Conservation (phyloP, 306 rosid species). For the Vigna hirtella region DNA sequence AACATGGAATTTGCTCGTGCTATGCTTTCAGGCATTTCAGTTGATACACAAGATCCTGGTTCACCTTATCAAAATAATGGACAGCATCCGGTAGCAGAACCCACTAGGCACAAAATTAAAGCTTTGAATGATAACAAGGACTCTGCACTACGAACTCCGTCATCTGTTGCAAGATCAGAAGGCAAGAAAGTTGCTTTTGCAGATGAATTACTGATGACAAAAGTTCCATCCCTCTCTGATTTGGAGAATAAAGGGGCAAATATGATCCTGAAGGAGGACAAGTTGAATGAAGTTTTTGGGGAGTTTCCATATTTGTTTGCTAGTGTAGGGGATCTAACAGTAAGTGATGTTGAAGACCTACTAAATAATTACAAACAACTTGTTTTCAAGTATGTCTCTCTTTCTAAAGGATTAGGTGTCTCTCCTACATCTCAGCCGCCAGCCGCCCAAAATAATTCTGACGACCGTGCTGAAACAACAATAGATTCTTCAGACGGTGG, state of each 20-base stretch:
- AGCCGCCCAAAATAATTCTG: slow-evolving; percentile 51
- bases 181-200: slow-evolving; percentile 51
- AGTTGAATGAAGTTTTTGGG: slow-evolving; percentile 67
- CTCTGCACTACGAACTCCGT: slow-evolving; percentile 45
- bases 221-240: slow-evolving; percentile 85
- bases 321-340: slow-evolving; percentile 71
- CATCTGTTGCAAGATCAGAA: slow-evolving; percentile 57
- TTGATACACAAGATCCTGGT: slow-evolving; percentile 59
- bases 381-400: slow-evolving; percentile 82
- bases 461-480: slow-evolving; percentile 51
- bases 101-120: slow-evolving; percentile 46
- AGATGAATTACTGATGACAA: slow-evolving; percentile 53
- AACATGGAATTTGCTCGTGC: slow-evolving; percentile 94
- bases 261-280: slow-evolving; percentile 74
- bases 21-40: slow-evolving; percentile 81
- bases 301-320: slow-evolving; percentile 87
- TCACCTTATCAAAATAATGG: slow-evolving; percentile 58
- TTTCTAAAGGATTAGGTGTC: slow-evolving; percentile 78
- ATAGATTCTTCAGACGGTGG: slow-evolving; percentile 52
- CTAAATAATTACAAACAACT: slow-evolving; percentile 86
- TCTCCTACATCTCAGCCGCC: slow-evolving; percentile 52
- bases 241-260: slow-evolving; percentile 90
- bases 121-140: slow-evolving; percentile 55
- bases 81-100: slow-evolving; percentile 50
- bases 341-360: slow-evolving; percentile 80